These are phyloP conservation scores for Daldinia loculata DNA, from an alignment of 495 filamentous ascomycete genomes.

Conservation along the genomic window DNA sequence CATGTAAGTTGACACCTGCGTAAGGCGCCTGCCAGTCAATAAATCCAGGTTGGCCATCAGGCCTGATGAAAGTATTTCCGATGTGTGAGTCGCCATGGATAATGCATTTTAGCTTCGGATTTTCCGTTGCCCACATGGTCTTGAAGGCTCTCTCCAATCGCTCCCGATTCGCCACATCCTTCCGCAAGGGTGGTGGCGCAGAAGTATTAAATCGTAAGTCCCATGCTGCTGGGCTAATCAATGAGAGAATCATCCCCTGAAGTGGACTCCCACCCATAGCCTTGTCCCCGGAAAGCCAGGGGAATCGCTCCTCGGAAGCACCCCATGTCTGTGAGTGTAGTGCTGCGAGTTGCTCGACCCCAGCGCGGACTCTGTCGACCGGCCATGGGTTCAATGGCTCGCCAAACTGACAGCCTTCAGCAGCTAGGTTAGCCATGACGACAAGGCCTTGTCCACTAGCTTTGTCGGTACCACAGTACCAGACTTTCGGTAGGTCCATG, in stretches of 20 bases:
- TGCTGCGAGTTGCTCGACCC: conserved; percentile 18
- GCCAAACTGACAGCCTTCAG: conserved; percentile 13
- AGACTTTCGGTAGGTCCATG: conserved; percentile 14
- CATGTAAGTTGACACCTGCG: conserved; percentile 11
- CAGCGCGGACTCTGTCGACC: conserved; percentile 17
- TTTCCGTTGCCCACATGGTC: conserved; percentile 22
- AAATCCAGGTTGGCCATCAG: conserved; percentile 20
- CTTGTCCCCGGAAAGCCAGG: conserved; percentile 20
- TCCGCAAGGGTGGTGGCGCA: conserved; percentile 13
- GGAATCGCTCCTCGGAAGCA: conserved; percentile 11
- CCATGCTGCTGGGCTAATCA: conserved; percentile 8
- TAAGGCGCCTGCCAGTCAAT: conserved; percentile 16
- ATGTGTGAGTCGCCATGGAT: conserved; percentile 19
- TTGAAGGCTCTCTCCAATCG: conserved; percentile 18
- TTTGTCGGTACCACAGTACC: conserved; percentile 17
- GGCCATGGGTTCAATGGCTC: conserved; percentile 20
- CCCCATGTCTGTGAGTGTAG: conserved; percentile 23
- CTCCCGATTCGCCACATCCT: conserved; percentile 10
- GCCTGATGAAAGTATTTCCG: conserved; percentile 20
- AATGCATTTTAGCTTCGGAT: conserved; percentile 13
- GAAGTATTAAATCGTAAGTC: conserved; percentile 5
- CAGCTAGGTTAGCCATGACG: conserved; percentile 5
- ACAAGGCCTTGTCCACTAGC: conserved; percentile 10
- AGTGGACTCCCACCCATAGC: conserved; percentile 15
- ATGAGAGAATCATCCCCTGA: conserved; percentile 10